Evolutionary conservation across 805 yeast genomes (phyloP).

Genomic region (Ogataea philodendri): DNA sequence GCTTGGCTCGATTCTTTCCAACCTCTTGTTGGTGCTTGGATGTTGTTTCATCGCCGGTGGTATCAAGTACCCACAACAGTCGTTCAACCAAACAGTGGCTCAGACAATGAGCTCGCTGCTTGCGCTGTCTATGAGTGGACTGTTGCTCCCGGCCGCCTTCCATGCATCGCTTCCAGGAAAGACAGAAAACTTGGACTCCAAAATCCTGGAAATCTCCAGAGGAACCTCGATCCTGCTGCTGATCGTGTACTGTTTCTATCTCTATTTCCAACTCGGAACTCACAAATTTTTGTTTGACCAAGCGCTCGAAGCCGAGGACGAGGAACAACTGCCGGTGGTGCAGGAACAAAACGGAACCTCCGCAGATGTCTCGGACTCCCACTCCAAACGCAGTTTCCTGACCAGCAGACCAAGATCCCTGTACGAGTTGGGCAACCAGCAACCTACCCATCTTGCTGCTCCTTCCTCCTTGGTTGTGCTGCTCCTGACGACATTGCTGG

Average conservation of each 20-base stretch:
- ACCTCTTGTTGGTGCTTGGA: constrained; percentile 87
- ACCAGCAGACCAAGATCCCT: constrained; percentile 31
- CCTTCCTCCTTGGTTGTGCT: constrained; percentile 54
- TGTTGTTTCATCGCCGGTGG: constrained; percentile 95
- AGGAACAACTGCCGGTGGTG: constrained; percentile 9
- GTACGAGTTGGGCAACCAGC: constrained; percentile 24
- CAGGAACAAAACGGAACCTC: neutral
- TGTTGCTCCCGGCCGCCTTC: constrained; percentile 95
- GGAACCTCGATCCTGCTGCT: constrained; percentile 81
- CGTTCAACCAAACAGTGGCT: constrained; percentile 93
- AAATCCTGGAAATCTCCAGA: constrained; percentile 74
- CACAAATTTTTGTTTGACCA: constrained; percentile 74
- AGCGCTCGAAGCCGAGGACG: constrained; percentile 35
- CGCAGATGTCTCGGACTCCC: constrained; percentile 3
- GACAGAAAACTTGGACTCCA: constrained; percentile 27
- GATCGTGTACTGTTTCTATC: constrained; percentile 70
- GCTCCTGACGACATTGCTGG: constrained; percentile 66
- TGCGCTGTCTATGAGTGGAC: constrained; percentile 86
- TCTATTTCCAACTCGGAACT: constrained; percentile 85
- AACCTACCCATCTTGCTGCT: constrained; percentile 46
- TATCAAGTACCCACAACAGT: constrained; percentile 76
- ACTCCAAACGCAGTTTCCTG: constrained; percentile 29
- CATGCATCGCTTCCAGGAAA: constrained; percentile 66
- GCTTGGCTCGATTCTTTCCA: constrained; percentile 92
- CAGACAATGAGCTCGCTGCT: constrained; percentile 95